Conservation (phyloP, 1,284 basidiomycete species). For the Phenoliferia sp. region DNA sequence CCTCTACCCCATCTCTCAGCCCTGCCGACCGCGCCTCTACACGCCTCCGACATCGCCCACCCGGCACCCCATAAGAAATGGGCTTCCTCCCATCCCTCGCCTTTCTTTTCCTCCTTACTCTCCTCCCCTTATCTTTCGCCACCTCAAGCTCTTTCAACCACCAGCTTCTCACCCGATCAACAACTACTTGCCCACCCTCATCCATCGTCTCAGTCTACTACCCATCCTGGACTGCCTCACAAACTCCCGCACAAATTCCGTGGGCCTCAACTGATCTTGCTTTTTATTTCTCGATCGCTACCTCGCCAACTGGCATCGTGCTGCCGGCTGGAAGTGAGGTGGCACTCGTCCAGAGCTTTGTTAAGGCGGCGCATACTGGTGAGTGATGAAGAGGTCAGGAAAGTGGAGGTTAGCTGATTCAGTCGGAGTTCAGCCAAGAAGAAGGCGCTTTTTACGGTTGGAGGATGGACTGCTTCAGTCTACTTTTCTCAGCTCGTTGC, state of each 20-base stretch:
- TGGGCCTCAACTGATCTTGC: not conserved
- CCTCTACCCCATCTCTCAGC: too few relatives aligned
- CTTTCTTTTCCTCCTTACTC: not conserved
- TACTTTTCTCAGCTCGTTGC: constrained; percentile 69
- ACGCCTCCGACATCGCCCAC: too few relatives aligned
- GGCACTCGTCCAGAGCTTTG: not conserved
- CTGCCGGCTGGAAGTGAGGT: not conserved
- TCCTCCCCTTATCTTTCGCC: not conserved
- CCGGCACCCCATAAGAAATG: not conserved
- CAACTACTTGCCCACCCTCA: not conserved
- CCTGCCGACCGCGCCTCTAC: too few relatives aligned
- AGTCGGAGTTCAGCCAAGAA: not conserved
- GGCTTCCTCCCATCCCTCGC: not conserved
- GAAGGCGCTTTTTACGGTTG: constrained; percentile 15
- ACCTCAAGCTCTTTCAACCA: not conserved
- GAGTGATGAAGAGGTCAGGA: not conserved
- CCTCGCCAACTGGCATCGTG: not conserved
- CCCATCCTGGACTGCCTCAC: not conserved
- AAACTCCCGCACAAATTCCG: not conserved
- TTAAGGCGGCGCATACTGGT: not conserved
- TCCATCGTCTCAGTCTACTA: not conserved
- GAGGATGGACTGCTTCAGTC: constrained; percentile 23
- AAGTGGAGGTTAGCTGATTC: not conserved
- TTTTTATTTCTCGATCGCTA: not conserved
- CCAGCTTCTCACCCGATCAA: not conserved